Evolutionary conservation across 1,139 yeast genomes (phyloP), one percentile per base, ranked within the genome.

Genomic region (Yamadazyma buinensis): DNA sequence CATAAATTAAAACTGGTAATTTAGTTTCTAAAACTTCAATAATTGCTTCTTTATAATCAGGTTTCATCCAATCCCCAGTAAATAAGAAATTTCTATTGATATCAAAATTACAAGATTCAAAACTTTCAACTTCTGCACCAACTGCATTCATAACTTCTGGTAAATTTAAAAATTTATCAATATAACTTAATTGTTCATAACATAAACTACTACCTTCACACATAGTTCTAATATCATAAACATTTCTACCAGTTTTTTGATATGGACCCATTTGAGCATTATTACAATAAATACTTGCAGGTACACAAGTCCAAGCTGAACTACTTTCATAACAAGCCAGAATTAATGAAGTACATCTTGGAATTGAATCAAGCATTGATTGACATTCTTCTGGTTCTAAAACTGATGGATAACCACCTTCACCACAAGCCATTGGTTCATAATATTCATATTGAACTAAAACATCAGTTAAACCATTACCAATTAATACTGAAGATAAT

Each of bases 381-480:
- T 79, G 74, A 67, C 98, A 92, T 58, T 84, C 82, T 43, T 83
- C 90, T 33, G 83, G 85, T 25, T 74, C 68, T 51, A 92, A 67
- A 8, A 88, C 95, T 8, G 95, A 71, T 26, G 84, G 83, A 47
- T 80, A 84, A 31, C 96, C 97, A 54, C 95, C 95, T 52, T 78
- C 70, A 46, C 97, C 96, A 64, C 98, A 92, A 9, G 97, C 97
- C 98, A 92, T 92, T 59, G 95, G 95, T 65, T 85, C 84, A 64
- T 87, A 92, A 60, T 80, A 80, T 49, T 82, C 84, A 60, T 84
- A 85, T 67, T 92, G 98, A 43, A 80, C 78, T 58, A 86, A 75
- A 12, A 95, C 90, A 61, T 92, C 97, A 36, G 97, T 88, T 55
- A 92, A 77, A 39, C 98, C 98, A 57, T 92, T 92, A 55, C 98